A percentile compares a stretch with the other conserved stretches of the same genome.
Conservation (phyloP, 352 stramenopile species). For the Phytophthora parvispora region DNA sequence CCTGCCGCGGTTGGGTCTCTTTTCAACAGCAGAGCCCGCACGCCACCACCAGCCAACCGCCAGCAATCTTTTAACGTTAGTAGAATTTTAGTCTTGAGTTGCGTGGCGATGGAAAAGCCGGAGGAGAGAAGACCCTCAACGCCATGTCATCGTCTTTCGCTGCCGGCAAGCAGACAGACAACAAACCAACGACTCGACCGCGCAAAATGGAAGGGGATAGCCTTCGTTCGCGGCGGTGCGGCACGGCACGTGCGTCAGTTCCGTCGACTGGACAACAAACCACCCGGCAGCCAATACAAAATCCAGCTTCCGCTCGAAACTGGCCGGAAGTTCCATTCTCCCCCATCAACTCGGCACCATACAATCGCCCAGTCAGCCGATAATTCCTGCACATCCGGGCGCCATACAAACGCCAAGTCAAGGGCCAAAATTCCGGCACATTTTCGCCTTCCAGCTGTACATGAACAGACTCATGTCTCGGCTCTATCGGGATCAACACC, state of each 20-base stretch:
- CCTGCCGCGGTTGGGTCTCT: background rate
- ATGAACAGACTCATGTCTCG: constrained; percentile 12
- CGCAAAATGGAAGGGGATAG: background rate
- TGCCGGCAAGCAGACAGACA: background rate
- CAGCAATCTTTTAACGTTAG: background rate
- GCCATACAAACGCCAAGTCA: constrained; percentile 10
- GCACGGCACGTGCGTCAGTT: constrained; percentile 17
- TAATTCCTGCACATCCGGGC: constrained; percentile 15
- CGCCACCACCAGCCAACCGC: background rate
- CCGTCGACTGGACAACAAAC: constrained; percentile 18
- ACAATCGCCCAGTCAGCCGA: constrained; percentile 11
- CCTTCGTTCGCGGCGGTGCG: background rate
- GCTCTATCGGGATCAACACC: constrained; percentile 10
- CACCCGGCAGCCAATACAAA: constrained; percentile 1
- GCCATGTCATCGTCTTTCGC: constrained; percentile 26
- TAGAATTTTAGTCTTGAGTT: constrained; percentile 14
- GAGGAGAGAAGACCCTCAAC: background rate
- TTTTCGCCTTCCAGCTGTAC: constrained; percentile 4
- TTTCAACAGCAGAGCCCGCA: constrained; percentile 1
- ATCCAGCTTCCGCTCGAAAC: too few species aligned
- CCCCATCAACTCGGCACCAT: background rate
- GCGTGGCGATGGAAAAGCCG: constrained; percentile 9
- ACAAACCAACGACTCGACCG: constrained; percentile 23
- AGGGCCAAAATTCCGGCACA: constrained; percentile 16
- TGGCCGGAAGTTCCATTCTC: too few species aligned